Evolutionary conservation across 148 eudicot species (phyloP).

Genomic region (Limonium bicolor): DNA sequence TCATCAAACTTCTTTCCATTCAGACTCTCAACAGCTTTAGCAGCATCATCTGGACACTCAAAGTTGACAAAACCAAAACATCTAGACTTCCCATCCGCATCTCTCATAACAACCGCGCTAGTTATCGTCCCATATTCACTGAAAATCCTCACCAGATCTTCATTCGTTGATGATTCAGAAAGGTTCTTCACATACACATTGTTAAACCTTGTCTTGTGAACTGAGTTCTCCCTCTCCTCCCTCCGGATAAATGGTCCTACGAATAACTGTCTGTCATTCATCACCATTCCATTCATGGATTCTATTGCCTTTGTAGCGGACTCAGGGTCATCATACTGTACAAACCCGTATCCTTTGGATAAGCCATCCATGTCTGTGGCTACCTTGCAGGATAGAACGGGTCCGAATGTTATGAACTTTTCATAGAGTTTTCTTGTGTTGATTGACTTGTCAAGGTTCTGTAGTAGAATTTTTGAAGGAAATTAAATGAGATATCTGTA

Average conservation of each 20-base stretch:
- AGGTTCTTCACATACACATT: constrained; percentile 55
- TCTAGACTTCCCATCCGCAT: constrained; percentile 47
- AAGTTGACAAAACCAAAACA: constrained; percentile 61
- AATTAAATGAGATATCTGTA: not conserved
- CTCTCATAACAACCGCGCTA: constrained; percentile 43
- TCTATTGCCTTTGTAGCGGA: constrained; percentile 45
- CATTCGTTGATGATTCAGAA: constrained; percentile 33
- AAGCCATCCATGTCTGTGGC: constrained; percentile 43
- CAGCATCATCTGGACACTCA: constrained; percentile 53
- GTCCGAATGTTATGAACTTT: constrained; percentile 41
- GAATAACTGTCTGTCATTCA: constrained; percentile 53
- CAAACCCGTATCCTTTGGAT: constrained; percentile 58
- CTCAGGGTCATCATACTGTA: constrained; percentile 46
- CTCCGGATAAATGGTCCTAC: constrained; percentile 50
- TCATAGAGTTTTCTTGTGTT: constrained; percentile 46
- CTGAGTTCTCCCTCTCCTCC: constrained; percentile 39
- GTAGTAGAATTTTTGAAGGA: not conserved
- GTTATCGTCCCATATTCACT: constrained; percentile 41
- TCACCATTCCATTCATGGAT: constrained; percentile 39
- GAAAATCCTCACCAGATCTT: constrained; percentile 28
- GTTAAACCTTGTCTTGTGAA: constrained; percentile 33
- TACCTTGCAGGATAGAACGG: constrained; percentile 49
- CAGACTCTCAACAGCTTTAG: constrained; percentile 38
- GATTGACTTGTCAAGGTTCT: constrained; percentile 31
- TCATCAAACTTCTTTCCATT: constrained; percentile 40